Evolutionary conservation across 805 yeast genomes (phyloP).

Genomic region (Saturnispora zaruensis): DNA sequence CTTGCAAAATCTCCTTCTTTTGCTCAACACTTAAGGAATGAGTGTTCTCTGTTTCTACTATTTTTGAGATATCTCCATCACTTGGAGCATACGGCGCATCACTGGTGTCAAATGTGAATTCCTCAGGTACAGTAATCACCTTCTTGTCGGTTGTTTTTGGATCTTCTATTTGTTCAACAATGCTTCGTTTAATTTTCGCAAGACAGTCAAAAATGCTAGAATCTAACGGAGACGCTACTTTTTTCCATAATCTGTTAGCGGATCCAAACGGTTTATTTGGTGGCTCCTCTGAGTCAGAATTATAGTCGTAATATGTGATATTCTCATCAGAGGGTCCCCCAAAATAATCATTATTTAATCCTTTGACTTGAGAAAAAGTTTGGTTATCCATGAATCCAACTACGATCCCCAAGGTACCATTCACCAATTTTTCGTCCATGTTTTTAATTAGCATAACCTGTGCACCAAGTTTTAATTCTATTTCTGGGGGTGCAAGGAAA

Average conservation of each 20-base stretch:
- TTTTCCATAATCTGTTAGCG: constrained; percentile 6
- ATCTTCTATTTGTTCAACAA: not conserved
- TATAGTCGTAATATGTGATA: constrained; percentile 6
- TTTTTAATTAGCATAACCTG: constrained; percentile 81
- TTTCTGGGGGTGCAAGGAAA: constrained; percentile 51
- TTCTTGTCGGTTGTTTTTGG: not conserved
- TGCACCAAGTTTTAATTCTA: constrained; percentile 58
- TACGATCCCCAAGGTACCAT: constrained; percentile 70
- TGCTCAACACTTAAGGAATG: constrained; percentile 1
- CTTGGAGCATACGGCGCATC: constrained; percentile 5
- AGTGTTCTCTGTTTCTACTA: not conserved
- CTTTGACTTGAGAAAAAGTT: constrained; percentile 26
- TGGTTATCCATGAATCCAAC: constrained; percentile 37
- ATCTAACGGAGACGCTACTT: constrained; percentile 3
- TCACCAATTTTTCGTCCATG: constrained; percentile 61
- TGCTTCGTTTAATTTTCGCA: not conserved
- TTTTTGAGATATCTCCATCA: not conserved
- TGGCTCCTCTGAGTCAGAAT: constrained; percentile 6
- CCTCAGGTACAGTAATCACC: not conserved
- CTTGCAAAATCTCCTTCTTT: constrained; percentile 1
- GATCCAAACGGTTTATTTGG: not conserved
- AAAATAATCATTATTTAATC: constrained; percentile 6
- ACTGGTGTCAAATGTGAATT: not conserved
- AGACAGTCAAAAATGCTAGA: constrained; percentile 6
- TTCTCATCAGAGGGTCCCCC: not conserved